Conservation (phyloP, 2,329 filamentous ascomycete genomes). For the Bipolaris cookei region DNA sequence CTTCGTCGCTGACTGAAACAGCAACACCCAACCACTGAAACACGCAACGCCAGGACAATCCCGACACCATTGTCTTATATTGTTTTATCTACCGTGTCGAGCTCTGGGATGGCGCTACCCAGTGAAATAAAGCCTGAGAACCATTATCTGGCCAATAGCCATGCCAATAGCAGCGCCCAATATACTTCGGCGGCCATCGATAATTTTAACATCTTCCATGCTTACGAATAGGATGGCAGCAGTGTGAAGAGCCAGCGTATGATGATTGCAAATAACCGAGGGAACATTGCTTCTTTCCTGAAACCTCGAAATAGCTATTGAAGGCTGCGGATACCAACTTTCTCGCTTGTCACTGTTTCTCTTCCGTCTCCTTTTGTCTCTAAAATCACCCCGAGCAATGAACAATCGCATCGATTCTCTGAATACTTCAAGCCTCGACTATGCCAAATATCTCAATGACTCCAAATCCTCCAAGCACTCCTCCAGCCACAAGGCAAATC, state of each 20-base stretch:
- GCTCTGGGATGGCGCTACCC: constrained; percentile 9
- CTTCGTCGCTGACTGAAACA: constrained; percentile 24
- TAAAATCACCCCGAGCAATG: constrained; percentile 17
- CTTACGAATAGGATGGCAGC: constrained; percentile 11
- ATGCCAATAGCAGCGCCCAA: constrained; percentile 1
- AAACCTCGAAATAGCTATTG: constrained; percentile 9
- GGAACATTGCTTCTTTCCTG: constrained; percentile 18
- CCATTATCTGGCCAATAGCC: constrained; percentile 9
- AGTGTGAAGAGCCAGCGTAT: constrained; percentile 26
- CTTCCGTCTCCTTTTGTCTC: not conserved
- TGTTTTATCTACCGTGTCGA: constrained; percentile 16
- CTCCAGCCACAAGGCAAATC: constrained; percentile 22
- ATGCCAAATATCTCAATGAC: constrained; percentile 18
- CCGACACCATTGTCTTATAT: constrained; percentile 34
- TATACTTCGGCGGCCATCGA: constrained; percentile 8
- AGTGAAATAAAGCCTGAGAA: constrained; percentile 1
- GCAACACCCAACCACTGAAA: constrained; percentile 26
- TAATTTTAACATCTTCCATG: constrained; percentile 9
- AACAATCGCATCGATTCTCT: constrained; percentile 20
- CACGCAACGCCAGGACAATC: constrained; percentile 28
- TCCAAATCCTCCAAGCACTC: constrained; percentile 2
- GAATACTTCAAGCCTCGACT: constrained; percentile 9
- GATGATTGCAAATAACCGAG: constrained; percentile 1
- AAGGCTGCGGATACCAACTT: not conserved
- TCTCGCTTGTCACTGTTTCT: constrained; percentile 5